Evolutionary conservation across 2,329 filamentous ascomycete species (phyloP).

Genomic region (Didymella lethalis): DNA sequence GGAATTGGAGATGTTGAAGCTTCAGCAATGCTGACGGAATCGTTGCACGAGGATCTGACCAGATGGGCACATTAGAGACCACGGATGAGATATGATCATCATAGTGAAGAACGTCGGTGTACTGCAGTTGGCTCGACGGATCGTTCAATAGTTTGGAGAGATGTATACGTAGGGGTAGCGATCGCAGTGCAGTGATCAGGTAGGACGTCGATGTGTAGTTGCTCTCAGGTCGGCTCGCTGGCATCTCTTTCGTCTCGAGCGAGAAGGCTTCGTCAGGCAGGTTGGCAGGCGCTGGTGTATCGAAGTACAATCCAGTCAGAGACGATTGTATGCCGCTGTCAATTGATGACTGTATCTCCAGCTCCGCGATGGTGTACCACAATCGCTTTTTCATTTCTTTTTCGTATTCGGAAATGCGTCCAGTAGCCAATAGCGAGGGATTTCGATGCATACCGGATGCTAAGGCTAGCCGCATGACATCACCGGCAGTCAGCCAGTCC

Average conservation of each 20-base stretch:
- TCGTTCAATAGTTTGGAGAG: constrained; percentile 46
- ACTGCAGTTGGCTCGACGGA: constrained; percentile 38
- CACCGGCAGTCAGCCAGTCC: constrained; percentile 61
- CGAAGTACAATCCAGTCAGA: constrained; percentile 56
- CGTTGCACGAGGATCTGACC: constrained; percentile 30
- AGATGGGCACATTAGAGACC: constrained; percentile 35
- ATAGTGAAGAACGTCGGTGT: constrained; percentile 46
- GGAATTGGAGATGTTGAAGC: constrained; percentile 46
- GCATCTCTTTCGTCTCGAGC: constrained; percentile 32
- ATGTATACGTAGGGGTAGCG: constrained; percentile 43
- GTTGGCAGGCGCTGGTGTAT: constrained; percentile 59
- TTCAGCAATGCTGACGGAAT: constrained; percentile 37
- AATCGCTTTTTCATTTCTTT: constrained; percentile 64
- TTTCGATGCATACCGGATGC: constrained; percentile 63
- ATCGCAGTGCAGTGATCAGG: constrained; percentile 32
- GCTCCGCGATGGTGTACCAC: constrained; percentile 65
- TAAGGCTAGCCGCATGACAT: constrained; percentile 62
- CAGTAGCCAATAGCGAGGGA: constrained; percentile 48
- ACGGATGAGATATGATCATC: constrained; percentile 40
- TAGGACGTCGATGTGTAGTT: constrained; percentile 46
- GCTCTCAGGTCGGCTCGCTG: constrained; percentile 33
- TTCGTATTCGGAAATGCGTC: constrained; percentile 52
- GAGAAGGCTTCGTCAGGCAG: constrained; percentile 60
- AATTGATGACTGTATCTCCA: constrained; percentile 64
- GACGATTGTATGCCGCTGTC: constrained; percentile 62